A percentile compares a stretch with the other conserved stretches of the same genome.
Conservation (phyloP, 2,329 filamentous ascomycete species). For the Coniochaeta pulveracea region DNA sequence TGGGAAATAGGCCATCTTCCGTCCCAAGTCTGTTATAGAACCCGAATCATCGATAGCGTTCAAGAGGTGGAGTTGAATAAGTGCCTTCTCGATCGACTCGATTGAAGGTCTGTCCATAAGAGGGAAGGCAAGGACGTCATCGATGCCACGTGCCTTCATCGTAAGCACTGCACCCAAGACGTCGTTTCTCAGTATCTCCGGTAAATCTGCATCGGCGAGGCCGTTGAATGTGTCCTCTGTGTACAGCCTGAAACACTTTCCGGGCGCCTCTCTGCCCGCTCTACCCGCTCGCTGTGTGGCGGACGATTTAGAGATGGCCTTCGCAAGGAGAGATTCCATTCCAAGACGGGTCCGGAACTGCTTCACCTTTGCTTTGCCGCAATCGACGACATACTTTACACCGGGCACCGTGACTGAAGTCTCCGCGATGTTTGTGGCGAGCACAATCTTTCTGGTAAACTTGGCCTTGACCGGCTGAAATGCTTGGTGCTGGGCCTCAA, state of each 20-base stretch:
- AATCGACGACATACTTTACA: conserved; percentile 83
- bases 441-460: conserved; percentile 77
- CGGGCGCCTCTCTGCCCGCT: conserved; percentile 83
- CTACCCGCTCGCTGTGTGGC: conserved; percentile 86
- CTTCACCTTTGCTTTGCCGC: conserved; percentile 89
- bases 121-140: conserved; percentile 72
- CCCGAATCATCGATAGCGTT: conserved; percentile 64
- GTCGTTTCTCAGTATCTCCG: conserved; percentile 87
- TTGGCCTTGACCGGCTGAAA: conserved; percentile 63
- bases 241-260: conserved; percentile 83
- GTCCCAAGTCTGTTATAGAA: conserved; percentile 60
- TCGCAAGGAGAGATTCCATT: conserved; percentile 81
- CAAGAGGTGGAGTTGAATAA: conserved; percentile 70
- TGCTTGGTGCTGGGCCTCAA: conserved; percentile 74
- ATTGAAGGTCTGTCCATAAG: conserved; percentile 72
- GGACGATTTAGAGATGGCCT: conserved; percentile 86
- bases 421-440: conserved; percentile 97
- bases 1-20: conserved; percentile 71
- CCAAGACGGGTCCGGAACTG: conserved; percentile 76
- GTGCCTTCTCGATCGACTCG: conserved; percentile 69
- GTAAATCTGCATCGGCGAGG: conserved; percentile 63
- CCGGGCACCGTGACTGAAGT: conserved; percentile 94
- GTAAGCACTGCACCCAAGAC: conserved; percentile 76
- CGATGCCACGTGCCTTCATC: conserved; percentile 84
- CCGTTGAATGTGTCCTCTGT: conserved; percentile 64